phyloP scores from a whole-genome alignment of 2,329 filamentous ascomycete species.

The Epicoccum nigrum region DNA sequence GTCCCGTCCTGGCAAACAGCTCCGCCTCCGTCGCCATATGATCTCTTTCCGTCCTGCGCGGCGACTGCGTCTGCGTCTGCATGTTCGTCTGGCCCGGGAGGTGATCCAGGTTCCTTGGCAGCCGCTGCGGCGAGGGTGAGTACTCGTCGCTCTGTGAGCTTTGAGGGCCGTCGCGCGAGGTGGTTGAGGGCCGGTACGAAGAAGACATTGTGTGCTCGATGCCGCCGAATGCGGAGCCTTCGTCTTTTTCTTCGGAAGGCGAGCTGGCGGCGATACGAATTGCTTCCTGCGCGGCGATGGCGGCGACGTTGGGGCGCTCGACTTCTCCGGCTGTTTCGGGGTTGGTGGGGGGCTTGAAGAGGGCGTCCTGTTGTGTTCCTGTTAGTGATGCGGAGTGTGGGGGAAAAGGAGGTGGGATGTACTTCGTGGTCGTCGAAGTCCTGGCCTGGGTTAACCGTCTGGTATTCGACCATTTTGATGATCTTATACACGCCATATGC shows the following conservation, averaged over 20 bases:
- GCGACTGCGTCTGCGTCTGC: constrained; percentile 5
- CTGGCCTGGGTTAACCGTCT: constrained; percentile 51
- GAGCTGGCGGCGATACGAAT: constrained; percentile 8
- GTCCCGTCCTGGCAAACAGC: constrained; percentile 8
- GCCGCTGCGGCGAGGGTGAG: background rate
- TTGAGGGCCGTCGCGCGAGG: constrained; percentile 4
- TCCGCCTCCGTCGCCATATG: constrained; percentile 14
- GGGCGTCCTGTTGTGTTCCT: constrained; percentile 24
- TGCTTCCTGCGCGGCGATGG: constrained; percentile 33
- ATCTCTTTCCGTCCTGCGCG: constrained; percentile 2
- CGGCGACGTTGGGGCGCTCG: constrained; percentile 40
- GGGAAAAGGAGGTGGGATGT: too few relatives aligned
- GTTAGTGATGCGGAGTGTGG: background rate
- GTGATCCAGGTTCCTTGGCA: background rate
- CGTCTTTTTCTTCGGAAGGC: constrained; percentile 1
- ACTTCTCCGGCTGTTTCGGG: constrained; percentile 35
- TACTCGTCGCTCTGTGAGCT: constrained; percentile 11
- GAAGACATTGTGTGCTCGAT: constrained; percentile 9
- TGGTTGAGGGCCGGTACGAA: background rate
- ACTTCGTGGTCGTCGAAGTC: constrained; percentile 48
- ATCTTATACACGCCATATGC: constrained; percentile 49
- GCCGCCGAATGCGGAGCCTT: background rate
- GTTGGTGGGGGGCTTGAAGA: constrained; percentile 40
- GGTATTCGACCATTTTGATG: constrained; percentile 50
- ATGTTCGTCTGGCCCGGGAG: constrained; percentile 5